Percentiles rank a stretch among this genome's conserved stretches.
Conservation (phyloP, 1,284 basidiomycete genomes). For the Cutaneotrichosporon spelunceum region DNA sequence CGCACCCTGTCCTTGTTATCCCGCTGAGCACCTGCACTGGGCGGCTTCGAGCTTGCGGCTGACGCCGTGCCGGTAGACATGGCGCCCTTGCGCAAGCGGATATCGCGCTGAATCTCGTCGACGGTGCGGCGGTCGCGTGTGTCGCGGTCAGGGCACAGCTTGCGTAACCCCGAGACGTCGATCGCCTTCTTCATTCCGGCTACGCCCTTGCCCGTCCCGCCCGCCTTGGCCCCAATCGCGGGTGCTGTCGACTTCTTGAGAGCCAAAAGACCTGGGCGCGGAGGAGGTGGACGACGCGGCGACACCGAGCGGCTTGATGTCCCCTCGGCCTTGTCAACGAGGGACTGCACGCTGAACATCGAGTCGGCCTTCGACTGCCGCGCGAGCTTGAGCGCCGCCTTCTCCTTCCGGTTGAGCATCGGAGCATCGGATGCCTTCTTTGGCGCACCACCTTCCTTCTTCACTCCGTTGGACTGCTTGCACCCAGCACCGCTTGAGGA, state of each 20-base stretch:
- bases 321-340: constrained; percentile 31
- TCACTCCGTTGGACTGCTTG: neutral
- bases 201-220: constrained; percentile 5
- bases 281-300: neutral
- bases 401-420: constrained; percentile 38
- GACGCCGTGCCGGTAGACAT: neutral
- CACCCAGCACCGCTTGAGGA: neutral
- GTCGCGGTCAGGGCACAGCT: constrained; percentile 39
- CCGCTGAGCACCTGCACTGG: neutral
- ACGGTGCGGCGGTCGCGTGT: constrained; percentile 39
- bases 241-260: constrained; percentile 2
- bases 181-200: constrained; percentile 24
- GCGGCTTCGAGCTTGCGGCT: neutral
- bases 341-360: constrained; percentile 36
- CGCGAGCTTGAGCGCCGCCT: constrained; percentile 21
- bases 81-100: constrained; percentile 23
- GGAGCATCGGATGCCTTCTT: constrained; percentile 24
- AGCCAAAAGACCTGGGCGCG: neutral
- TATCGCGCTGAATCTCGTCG: constrained; percentile 44
- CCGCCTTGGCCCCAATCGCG: neutral
- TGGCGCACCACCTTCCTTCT: constrained; percentile 1
- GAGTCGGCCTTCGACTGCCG: constrained; percentile 15
- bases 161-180: constrained; percentile 28
- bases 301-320: constrained; percentile 11
- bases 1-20: neutral